Evolutionary conservation across 371 early-diverging fungal species (phyloP), one percentile per base, ranked within the genome.

Genomic region (Sporodiniella umbellata): DNA sequence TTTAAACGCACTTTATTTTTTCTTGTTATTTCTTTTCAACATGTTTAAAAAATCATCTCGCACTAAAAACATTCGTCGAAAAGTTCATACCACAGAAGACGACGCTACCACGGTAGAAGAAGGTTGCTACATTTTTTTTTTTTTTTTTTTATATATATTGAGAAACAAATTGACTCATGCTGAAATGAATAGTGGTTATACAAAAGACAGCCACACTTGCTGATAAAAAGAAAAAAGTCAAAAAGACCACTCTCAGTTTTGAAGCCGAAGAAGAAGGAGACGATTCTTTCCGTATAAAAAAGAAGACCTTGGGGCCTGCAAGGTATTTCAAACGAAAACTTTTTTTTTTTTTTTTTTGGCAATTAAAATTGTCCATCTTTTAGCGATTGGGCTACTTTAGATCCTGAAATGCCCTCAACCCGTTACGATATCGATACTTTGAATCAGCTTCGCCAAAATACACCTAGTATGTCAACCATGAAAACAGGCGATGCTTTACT

Each of bases 11-110:
- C 17, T n/a, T 37, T 37, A 15, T 37, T 37, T 6, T 37, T 37
- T 37, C 18, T 37, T 37, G 5, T 37, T n/a, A 15, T 17, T n/a
- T n/a, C n/a, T 37, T 37, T 8, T 40, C 23, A 42, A 42, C 40
- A 75, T 75, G 76, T 75, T 75, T 31, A 71, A 71, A 33, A 75
- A 72, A 24, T 18, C 66, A 14, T 54, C 53, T 24, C 70, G 72
- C 8, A 30, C 66, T 2, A 76, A 72, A 28, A 70, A 72, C 42
- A 67, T 72, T 23, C 66, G 72, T 21, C 53, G 76, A 49, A 72
- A 70, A 28, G 54, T 72, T 4, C 66, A 66, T 15, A 62, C 60
- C 0, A 51, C 60, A 14, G 72, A 66, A 21, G 64, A 70, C 43
- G 76, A 62, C 11, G 54, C 47, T 19, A 40, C 18, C 1, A 38